A percentile compares a stretch with the other conserved stretches of the same genome.
Evolutionary conservation across 1,284 basidiomycete genomes (phyloP).

Genomic region (Ceratobasidium sp.): DNA sequence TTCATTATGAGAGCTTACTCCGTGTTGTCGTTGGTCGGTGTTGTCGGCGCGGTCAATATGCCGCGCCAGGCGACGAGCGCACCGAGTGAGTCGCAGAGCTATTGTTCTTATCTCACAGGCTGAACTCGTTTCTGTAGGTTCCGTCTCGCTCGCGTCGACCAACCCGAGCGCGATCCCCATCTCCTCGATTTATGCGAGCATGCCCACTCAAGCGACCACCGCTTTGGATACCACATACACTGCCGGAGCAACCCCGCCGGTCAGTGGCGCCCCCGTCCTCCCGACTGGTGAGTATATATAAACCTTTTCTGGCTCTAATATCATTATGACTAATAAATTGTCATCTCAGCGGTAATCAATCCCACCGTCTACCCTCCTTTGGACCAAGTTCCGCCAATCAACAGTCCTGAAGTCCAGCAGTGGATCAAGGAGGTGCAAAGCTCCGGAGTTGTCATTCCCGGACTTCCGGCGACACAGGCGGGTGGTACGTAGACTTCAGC

Average conservation of each 20-base stretch:
- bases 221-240: slow-evolving; percentile 53
- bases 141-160: slow-evolving; percentile 57
- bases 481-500: slow-evolving; percentile 60
- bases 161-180: slow-evolving; percentile 70
- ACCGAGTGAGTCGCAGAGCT: neutral
- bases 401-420: slow-evolving; percentile 71
- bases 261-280: slow-evolving; percentile 52
- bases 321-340: slow-evolving; percentile 26
- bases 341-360: slow-evolving; percentile 39
- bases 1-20: slow-evolving; percentile 9
- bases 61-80: slow-evolving; percentile 10
- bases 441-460: slow-evolving; percentile 64
- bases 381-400: slow-evolving; percentile 69
- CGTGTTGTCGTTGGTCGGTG: neutral
- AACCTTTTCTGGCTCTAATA: neutral
- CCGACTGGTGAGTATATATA: slow-evolving; percentile 47
- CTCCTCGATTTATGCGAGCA: slow-evolving; percentile 55
- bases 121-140: neutral
- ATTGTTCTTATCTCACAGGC: neutral
- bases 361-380: slow-evolving; percentile 69
- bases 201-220: slow-evolving; percentile 51
- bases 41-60: neutral
- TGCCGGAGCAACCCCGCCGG: slow-evolving; percentile 55
- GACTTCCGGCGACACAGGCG: slow-evolving; percentile 56
- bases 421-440: slow-evolving; percentile 71